Evolutionary conservation across 257 asterid genomes (phyloP).

Genomic region (Vinca minor): DNA sequence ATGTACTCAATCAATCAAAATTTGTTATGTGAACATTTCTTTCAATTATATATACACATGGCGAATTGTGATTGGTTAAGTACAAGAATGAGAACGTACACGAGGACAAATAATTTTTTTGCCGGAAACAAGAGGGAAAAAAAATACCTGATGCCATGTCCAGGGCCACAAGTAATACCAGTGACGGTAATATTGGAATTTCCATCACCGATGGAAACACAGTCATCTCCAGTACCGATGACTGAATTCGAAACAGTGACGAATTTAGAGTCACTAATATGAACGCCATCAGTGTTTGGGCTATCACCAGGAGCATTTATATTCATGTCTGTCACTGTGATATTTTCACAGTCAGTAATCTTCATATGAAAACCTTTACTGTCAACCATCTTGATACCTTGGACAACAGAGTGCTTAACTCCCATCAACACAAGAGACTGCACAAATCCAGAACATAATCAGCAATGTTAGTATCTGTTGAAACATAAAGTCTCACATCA

Average conservation of each 20-base stretch:
- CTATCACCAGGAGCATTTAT: slow-evolving; percentile 59
- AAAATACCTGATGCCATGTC: slow-evolving; percentile 32
- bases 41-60: too few species aligned
- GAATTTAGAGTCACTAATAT: slow-evolving; percentile 31
- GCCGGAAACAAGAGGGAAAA: background rate
- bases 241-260: slow-evolving; percentile 27
- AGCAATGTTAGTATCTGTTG: background rate
- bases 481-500: too few species aligned
- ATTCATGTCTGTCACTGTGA: slow-evolving; percentile 21
- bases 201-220: slow-evolving; percentile 28
- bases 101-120: too few species aligned
- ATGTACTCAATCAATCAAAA: too few species aligned
- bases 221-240: slow-evolving; percentile 43
- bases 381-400: slow-evolving; percentile 31
- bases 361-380: slow-evolving; percentile 64
- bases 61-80: too few species aligned
- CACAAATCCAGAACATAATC: slow-evolving; percentile 1
- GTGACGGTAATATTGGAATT: background rate
- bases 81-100: too few species aligned
- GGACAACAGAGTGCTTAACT: slow-evolving; percentile 17
- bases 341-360: slow-evolving; percentile 29
- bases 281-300: slow-evolving; percentile 81
- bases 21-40: too few species aligned
- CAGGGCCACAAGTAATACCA: slow-evolving; percentile 28
- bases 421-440: slow-evolving; percentile 37